phyloP scores from a whole-genome alignment of 2,329 filamentous ascomycete species.

The Fusarium sp. region DNA sequence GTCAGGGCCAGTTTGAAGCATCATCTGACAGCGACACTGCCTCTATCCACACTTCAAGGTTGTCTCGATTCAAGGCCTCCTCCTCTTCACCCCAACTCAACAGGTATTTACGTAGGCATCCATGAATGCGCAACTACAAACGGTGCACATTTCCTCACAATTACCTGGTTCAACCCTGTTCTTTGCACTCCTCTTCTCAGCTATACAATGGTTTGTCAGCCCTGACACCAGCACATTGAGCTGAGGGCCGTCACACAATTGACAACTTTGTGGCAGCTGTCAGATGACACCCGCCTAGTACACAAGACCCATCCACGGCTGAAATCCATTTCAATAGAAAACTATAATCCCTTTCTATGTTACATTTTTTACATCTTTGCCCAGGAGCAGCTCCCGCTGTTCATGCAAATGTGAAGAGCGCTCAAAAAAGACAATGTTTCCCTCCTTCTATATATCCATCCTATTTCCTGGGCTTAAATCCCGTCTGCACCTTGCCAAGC shows the following conservation, averaged over 20 bases:
- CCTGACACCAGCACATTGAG: neutral
- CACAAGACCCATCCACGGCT: neutral
- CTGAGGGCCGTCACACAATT: slow-evolving; percentile 5
- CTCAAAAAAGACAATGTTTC: slow-evolving; percentile 9
- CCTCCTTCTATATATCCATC: slow-evolving; percentile 30
- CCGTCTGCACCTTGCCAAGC: slow-evolving; percentile 82
- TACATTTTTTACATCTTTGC: slow-evolving; percentile 42
- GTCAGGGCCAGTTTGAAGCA: neutral
- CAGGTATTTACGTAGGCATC: neutral
- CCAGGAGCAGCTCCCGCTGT: slow-evolving; percentile 22
- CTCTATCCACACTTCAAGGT: neutral
- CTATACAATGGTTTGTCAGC: neutral
- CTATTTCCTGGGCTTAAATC: slow-evolving; percentile 70
- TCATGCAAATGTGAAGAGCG: slow-evolving; percentile 16
- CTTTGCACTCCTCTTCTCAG: neutral
- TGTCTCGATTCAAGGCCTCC: neutral
- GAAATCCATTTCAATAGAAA: slow-evolving; percentile 19
- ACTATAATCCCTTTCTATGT: slow-evolving; percentile 34
- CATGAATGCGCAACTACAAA: neutral
- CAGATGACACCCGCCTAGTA: neutral
- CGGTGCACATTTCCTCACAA: neutral
- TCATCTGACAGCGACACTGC: neutral
- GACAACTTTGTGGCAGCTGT: neutral
- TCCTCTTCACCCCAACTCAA: neutral
- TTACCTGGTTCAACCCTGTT: neutral